phyloP scores from a whole-genome alignment of 202 grass and related monocot species.

The Dendrocalamus latiflorus region DNA sequence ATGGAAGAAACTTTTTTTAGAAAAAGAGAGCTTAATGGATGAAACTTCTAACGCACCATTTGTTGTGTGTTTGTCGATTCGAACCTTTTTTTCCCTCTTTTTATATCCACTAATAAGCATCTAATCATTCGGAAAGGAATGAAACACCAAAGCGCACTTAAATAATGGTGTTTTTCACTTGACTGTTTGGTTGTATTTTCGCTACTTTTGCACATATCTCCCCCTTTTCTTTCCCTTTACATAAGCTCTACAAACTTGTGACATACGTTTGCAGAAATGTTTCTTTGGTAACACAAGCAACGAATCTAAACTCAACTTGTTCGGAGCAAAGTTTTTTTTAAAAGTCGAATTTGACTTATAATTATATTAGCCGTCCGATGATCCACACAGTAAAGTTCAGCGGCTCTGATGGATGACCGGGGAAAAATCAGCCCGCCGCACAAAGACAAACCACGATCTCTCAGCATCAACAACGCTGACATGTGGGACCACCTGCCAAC shows the following conservation, averaged over 20 bases:
- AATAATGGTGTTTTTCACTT: not conserved
- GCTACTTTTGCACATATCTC: not conserved
- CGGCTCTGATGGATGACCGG: not conserved
- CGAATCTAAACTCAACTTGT: not conserved
- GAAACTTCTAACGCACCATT: not conserved
- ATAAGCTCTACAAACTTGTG: not conserved
- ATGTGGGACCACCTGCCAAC: not conserved
- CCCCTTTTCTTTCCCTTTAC: not conserved
- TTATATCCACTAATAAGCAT: not conserved
- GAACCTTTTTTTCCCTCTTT: not conserved
- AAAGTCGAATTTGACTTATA: not conserved
- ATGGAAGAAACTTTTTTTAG: no score
- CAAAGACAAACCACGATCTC: not conserved
- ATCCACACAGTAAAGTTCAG: not conserved
- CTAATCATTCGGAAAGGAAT: not conserved
- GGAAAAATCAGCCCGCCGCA: not conserved
- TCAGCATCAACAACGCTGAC: not conserved
- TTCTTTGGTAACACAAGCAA: not conserved
- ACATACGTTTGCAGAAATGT: not conserved
- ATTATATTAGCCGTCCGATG: not conserved
- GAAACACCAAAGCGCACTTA: not conserved
- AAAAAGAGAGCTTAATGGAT: not conserved
- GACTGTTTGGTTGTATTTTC: not conserved
- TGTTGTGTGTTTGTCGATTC: not conserved
- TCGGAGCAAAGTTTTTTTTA: no score